A percentile compares a stretch with the other conserved stretches of the same genome.
Conservation (phyloP, 768 basidiomycete genomes). For the Tricholoma sp. region DNA sequence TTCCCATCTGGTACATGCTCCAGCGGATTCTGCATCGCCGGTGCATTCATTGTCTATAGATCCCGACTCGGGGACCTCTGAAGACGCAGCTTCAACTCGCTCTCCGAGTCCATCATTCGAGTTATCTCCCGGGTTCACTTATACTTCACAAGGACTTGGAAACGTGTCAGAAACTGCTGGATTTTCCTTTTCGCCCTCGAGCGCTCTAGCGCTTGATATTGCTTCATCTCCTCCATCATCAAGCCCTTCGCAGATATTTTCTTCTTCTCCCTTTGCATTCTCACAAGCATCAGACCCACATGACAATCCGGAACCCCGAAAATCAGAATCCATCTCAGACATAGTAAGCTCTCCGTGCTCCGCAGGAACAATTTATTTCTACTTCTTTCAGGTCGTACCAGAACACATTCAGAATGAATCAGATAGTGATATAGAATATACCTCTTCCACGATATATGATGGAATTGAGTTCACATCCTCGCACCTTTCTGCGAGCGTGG, state of each 20-base stretch:
- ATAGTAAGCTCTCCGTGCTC: background rate
- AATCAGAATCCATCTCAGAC: background rate
- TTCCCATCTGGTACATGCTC: background rate
- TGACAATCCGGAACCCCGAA: background rate
- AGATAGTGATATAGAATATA: background rate
- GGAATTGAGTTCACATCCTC: background rate
- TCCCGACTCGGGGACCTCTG: background rate
- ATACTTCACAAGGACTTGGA: background rate
- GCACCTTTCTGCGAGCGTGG: background rate
- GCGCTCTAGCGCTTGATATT: constrained; percentile 3
- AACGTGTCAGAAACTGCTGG: background rate
- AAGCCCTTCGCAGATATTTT: constrained; percentile 39
- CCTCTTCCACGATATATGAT: background rate
- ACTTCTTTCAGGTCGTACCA: background rate
- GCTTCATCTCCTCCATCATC: constrained; percentile 36
- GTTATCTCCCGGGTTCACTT: background rate
- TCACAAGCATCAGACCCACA: constrained; percentile 20
- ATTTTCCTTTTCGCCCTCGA: background rate
- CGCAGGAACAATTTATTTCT: background rate
- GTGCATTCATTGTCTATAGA: background rate
- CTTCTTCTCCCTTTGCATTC: constrained; percentile 34
- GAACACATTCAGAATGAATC: background rate
- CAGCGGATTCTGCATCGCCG: background rate
- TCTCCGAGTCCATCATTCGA: background rate
- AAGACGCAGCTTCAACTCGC: background rate